Evolutionary conservation across 306 rosid species (phyloP), one percentile per base, ranked within the genome.

Genomic region (Urtica urens): DNA sequence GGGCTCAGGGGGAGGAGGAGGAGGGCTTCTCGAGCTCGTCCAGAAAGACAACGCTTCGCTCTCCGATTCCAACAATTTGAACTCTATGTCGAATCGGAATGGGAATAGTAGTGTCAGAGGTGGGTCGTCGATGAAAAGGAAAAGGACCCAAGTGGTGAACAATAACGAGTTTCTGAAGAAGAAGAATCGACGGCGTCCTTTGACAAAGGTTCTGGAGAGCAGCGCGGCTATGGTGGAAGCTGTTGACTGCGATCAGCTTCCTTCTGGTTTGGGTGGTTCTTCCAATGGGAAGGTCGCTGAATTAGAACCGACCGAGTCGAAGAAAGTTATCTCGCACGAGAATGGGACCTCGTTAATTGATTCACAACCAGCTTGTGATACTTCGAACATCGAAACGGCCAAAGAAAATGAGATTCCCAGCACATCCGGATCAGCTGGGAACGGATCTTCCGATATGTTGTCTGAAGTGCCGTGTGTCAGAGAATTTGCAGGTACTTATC

Each of bases 141-240:
- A 79, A 76, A 75, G 99, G 68, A 70, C 96, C 23, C 86, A 67
- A 55, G 93, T 77, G 44, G 66, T 81, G 23, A 71, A 80, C 53
- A 84, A 47, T 52, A 72, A 77, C 40, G 96, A 92, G 65, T 53
- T 63, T 12, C 58, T 68, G 53, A 92, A 71, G 76, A 82, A 78
- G 68, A 92, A 75, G 64, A 65, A 67, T 59, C 80, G 94, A 10
- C 80, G 81, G 54, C 73, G 83, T 24, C 85, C 87, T 27, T 65
- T 92, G 69, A 82, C 86, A 11, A 85, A 79, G 78, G 95, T 92
- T 65, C 72, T 92, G 71, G 87, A 81, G 80, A 77, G 87, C 68
- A 81, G 95, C 28, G 72, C 84, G 23, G 79, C 85, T 85, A 83
- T 92, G 53, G 71, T 87, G 16, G 77, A 72, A 75, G 93, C 96